A percentile compares a stretch with the other conserved stretches of the same genome.
Evolutionary conservation across 768 basidiomycete genomes (phyloP).

Genomic region (Daedalea quercina): DNA sequence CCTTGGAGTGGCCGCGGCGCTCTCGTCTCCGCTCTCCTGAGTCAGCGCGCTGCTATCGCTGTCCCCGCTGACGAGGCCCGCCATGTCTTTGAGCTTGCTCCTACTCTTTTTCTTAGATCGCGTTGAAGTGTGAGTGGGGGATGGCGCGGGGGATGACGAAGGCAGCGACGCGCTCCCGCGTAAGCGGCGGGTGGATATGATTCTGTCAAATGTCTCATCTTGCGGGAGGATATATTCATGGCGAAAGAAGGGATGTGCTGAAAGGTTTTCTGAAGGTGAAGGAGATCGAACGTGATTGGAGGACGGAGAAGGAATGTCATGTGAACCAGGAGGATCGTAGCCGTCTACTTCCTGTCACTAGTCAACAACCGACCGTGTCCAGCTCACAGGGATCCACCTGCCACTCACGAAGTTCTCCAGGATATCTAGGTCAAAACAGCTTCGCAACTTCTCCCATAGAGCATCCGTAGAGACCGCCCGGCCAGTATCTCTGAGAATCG

Average conservation of each 20-base stretch:
- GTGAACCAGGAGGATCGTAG: slow-evolving; percentile 23
- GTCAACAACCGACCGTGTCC: neutral
- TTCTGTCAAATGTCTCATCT: slow-evolving; percentile 52
- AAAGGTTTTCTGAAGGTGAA: slow-evolving; percentile 62
- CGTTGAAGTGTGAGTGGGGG: slow-evolving; percentile 23
- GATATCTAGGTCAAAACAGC: slow-evolving; percentile 69
- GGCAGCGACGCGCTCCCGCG: slow-evolving; percentile 59
- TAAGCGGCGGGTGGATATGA: slow-evolving; percentile 58
- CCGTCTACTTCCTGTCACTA: slow-evolving; percentile 35
- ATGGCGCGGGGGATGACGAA: slow-evolving; percentile 49
- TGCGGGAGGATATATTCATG: slow-evolving; percentile 58
- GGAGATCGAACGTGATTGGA: slow-evolving; percentile 57
- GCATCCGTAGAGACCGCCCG: slow-evolving; percentile 49
- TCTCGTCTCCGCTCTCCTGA: slow-evolving; percentile 77
- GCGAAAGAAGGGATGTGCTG: slow-evolving; percentile 65
- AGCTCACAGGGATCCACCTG: neutral
- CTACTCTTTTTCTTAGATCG: slow-evolving; percentile 42
- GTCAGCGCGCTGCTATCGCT: slow-evolving; percentile 83
- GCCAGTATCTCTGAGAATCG: slow-evolving; percentile 68
- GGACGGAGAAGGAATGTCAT: slow-evolving; percentile 28
- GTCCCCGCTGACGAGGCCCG: slow-evolving; percentile 73
- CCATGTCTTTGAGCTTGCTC: slow-evolving; percentile 44
- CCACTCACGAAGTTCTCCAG: slow-evolving; percentile 57
- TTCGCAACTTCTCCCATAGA: slow-evolving; percentile 69
- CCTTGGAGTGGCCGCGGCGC: slow-evolving; percentile 47